phyloP scores from a whole-genome alignment of 225 moss, liverwort and hornwort species.

The Marchantia polymorpha region DNA sequence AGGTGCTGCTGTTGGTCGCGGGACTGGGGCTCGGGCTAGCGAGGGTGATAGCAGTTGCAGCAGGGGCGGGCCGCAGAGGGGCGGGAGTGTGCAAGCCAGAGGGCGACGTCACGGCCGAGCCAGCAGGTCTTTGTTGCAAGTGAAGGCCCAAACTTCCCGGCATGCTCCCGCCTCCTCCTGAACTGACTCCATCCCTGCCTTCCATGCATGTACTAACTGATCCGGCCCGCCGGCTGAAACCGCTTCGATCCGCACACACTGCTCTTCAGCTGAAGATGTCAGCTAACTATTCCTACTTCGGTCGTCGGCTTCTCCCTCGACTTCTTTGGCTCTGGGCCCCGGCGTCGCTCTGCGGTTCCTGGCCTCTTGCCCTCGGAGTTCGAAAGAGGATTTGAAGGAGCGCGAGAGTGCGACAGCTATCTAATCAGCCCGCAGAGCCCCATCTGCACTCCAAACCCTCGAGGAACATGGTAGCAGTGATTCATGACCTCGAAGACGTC shows the following conservation, averaged over 20 bases:
- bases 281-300: conserved; percentile 13
- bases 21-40: conserved; percentile 31
- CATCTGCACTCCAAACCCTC: conserved; percentile 28
- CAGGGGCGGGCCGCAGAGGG: conserved; percentile 48
- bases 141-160: conserved; percentile 42
- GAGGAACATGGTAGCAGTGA: conserved; percentile 15
- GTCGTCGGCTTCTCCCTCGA: not conserved
- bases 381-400: not conserved
- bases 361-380: not conserved
- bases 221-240: conserved; percentile 25
- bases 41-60: conserved; percentile 34
- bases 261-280: not conserved
- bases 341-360: not conserved
- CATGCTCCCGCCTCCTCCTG: conserved; percentile 40
- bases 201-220: conserved; percentile 55
- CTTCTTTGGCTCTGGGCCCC: not conserved
- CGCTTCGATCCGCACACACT: conserved; percentile 19
- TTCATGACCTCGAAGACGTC: conserved; percentile 19
- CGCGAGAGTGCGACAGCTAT: conserved; percentile 10
- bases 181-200: conserved; percentile 51
- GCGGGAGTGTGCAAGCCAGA: conserved; percentile 49
- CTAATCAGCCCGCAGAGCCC: conserved; percentile 23
- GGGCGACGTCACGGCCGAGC: conserved; percentile 39
- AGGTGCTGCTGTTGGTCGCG: conserved; percentile 28
- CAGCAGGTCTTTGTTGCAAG: conserved; percentile 42